These are phyloP conservation scores for Pestalotiopsis sp. DNA, from an alignment of 2,329 filamentous ascomycete species.

Conservation along the genomic window DNA sequence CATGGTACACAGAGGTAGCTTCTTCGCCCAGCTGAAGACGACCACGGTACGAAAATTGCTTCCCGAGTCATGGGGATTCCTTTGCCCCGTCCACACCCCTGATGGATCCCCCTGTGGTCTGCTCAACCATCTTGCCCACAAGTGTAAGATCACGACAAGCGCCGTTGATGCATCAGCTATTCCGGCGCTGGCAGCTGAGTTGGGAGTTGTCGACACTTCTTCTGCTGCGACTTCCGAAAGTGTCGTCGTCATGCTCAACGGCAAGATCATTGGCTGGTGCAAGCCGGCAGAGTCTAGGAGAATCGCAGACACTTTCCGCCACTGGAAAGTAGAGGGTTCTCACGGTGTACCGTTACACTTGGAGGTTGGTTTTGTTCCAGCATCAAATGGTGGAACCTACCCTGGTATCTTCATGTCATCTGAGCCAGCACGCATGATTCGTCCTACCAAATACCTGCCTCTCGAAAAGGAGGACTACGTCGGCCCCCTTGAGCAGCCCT, in stretches of 20 bases:
- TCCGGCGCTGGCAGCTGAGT: slow-evolving; percentile 72
- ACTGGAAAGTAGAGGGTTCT: slow-evolving; percentile 92
- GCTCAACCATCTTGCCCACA: slow-evolving; percentile 92
- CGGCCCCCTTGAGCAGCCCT: slow-evolving; percentile 93
- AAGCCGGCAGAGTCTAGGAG: slow-evolving; percentile 78
- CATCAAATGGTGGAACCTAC: slow-evolving; percentile 89
- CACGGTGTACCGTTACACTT: slow-evolving; percentile 81
- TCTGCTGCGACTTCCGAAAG: slow-evolving; percentile 81
- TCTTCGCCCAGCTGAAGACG: slow-evolving; percentile 97
- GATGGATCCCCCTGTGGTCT: slow-evolving; percentile 95
- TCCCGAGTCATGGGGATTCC: slow-evolving; percentile 96
- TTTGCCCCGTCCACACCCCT: slow-evolving; percentile 96
- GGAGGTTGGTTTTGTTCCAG: slow-evolving; percentile 90
- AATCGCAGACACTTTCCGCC: slow-evolving; percentile 84
- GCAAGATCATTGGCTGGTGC: slow-evolving; percentile 88
- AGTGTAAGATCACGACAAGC: slow-evolving; percentile 85
- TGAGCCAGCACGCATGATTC: slow-evolving; percentile 80
- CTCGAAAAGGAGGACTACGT: slow-evolving; percentile 86
- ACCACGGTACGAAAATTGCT: slow-evolving; percentile 94
- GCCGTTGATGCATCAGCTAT: slow-evolving; percentile 74
- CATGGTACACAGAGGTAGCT: slow-evolving; percentile 98
- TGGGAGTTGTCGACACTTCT: slow-evolving; percentile 77
- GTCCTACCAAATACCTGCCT: slow-evolving; percentile 90
- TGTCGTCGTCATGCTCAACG: slow-evolving; percentile 88
- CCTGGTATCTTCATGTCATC: slow-evolving; percentile 95